These are phyloP conservation scores for Scheffersomyces insectosa DNA, from an alignment of 1,139 yeast species.

Conservation along the genomic window DNA sequence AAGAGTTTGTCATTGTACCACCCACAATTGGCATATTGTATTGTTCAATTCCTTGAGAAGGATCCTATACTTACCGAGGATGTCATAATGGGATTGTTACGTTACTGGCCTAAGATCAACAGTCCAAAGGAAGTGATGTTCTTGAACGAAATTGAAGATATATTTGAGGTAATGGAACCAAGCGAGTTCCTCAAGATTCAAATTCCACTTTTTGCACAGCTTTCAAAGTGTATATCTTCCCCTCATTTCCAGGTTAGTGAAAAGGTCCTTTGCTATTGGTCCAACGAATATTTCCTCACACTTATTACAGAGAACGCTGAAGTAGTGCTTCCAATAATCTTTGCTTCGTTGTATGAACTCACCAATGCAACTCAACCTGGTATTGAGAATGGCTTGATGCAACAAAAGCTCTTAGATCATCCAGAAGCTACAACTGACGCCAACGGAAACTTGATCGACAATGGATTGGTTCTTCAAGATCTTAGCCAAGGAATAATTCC, in stretches of 20 bases:
- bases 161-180: slow-evolving; percentile 95
- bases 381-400: slow-evolving; percentile 49
- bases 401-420: slow-evolving; percentile 42
- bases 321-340: slow-evolving; percentile 87
- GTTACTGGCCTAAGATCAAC: slow-evolving; percentile 97
- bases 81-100: slow-evolving; percentile 85
- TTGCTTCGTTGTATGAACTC: slow-evolving; percentile 85
- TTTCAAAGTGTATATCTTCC: slow-evolving; percentile 90
- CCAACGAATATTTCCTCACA: slow-evolving; percentile 89
- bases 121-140: slow-evolving; percentile 96
- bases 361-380: slow-evolving; percentile 56
- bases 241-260: slow-evolving; percentile 98
- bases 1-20: slow-evolving; percentile 86
- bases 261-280: slow-evolving; percentile 92
- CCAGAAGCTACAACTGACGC: slow-evolving; percentile 47
- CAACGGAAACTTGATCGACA: slow-evolving; percentile 46
- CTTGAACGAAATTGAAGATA: slow-evolving; percentile 92
- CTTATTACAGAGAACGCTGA: slow-evolving; percentile 89
- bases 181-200: slow-evolving; percentile 88
- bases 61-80: slow-evolving; percentile 92
- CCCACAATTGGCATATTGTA: slow-evolving; percentile 95
- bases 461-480: slow-evolving; percentile 34
- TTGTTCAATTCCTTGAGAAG: slow-evolving; percentile 93
- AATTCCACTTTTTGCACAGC: slow-evolving; percentile 90
- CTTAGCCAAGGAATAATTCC: slow-evolving; percentile 20